Conservation (phyloP, 78 protist species). For the Dictyostelium capitatum region DNA sequence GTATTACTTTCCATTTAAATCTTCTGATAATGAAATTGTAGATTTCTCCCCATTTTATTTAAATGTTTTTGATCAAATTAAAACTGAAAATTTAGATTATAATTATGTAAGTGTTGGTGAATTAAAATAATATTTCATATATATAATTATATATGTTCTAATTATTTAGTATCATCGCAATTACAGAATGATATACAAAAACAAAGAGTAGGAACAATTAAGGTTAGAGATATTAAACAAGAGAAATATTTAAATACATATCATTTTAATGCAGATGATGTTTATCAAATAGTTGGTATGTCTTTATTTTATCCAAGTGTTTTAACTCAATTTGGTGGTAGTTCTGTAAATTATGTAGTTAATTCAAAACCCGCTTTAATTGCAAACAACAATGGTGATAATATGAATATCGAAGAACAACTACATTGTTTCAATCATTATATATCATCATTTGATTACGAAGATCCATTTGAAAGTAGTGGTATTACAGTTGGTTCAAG, state of each 20-base stretch:
- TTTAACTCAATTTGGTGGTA: constrained; percentile 1
- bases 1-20: constrained; percentile 48
- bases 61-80: constrained; percentile 49
- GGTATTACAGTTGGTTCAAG: neutral
- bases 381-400: neutral
- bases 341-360: neutral
- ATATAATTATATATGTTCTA: too few relatives aligned
- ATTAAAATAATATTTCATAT: neutral
- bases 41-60: constrained; percentile 14
- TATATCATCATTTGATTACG: neutral
- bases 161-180: too few relatives aligned
- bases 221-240: neutral
- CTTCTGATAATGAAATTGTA: neutral
- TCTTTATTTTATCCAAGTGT: constrained; percentile 43
- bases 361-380: neutral
- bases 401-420: neutral
- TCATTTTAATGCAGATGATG: constrained; percentile 55
- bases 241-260: constrained; percentile 2
- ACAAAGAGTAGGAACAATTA: neutral
- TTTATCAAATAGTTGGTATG: constrained; percentile 37
- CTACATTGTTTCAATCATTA: neutral
- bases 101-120: constrained; percentile 8
- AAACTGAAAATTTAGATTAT: constrained; percentile 31
- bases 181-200: neutral
- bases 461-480: neutral